Conservation (phyloP, 345 rosid species). For the Salix udensis region DNA sequence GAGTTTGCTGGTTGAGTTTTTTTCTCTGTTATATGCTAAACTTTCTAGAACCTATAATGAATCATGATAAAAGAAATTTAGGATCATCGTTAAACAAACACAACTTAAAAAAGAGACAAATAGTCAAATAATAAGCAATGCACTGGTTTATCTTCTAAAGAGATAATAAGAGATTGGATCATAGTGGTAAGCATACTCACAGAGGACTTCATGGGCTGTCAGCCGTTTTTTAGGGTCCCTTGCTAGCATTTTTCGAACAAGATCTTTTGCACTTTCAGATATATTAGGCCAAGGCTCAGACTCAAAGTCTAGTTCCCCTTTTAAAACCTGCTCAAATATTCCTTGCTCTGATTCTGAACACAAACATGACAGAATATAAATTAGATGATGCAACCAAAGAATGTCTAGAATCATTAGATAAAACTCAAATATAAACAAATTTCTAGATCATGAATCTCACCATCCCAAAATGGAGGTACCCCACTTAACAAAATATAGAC, state of each 20-base stretch:
- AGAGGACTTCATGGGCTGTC: conserved; percentile 83
- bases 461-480: conserved; percentile 99
- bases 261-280: conserved; percentile 83
- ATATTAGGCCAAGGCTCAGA: conserved; percentile 98
- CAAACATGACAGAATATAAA: conserved; percentile 10
- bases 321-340: conserved; percentile 90
- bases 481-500: conserved; percentile 81
- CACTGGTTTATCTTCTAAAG: background rate
- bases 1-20: background rate
- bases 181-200: conserved; percentile 46
- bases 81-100: background rate
- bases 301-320: conserved; percentile 78
- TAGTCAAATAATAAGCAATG: background rate
- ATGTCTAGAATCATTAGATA: conserved; percentile 7
- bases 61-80: background rate
- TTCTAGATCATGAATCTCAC: conserved; percentile 34
- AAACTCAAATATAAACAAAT: conserved; percentile 4
- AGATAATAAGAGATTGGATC: background rate
- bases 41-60: background rate
- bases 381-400: conserved; percentile 16
- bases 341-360: conserved; percentile 91
- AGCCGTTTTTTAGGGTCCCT: conserved; percentile 79
- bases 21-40: background rate
- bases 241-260: conserved; percentile 76
- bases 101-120: background rate